Percentiles rank a stretch among this genome's conserved stretches.
These are phyloP conservation scores for Serendipita sp. DNA, from an alignment of 768 basidiomycete genomes.

Conservation along the genomic window DNA sequence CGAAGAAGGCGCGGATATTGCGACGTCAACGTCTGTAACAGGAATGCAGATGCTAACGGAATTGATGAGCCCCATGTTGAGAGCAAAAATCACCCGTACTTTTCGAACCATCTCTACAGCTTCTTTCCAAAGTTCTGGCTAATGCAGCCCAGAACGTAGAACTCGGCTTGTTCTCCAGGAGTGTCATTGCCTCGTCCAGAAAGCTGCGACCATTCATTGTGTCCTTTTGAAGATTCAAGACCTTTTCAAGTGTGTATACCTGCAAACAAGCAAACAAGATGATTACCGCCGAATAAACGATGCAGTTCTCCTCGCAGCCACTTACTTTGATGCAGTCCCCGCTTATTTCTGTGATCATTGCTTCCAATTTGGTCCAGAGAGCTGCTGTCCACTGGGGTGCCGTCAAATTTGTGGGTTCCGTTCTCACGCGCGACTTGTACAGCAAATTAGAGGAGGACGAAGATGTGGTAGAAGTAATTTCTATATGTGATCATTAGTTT, in stretches of 20 bases:
- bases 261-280: slow-evolving; percentile 17
- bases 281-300: neutral
- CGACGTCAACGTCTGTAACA: slow-evolving; percentile 75
- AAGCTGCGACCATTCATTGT: slow-evolving; percentile 59
- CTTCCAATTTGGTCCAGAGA: slow-evolving; percentile 68
- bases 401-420: slow-evolving; percentile 78
- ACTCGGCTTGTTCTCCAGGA: slow-evolving; percentile 82
- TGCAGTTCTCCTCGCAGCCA: neutral
- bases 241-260: slow-evolving; percentile 94
- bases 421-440: slow-evolving; percentile 76
- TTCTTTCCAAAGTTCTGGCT: slow-evolving; percentile 63
- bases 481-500: neutral
- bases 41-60: slow-evolving; percentile 61
- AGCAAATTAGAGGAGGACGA: slow-evolving; percentile 24
- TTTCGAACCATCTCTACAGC: slow-evolving; percentile 64
- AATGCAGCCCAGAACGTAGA: slow-evolving; percentile 81
- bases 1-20: slow-evolving; percentile 80
- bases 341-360: slow-evolving; percentile 75
- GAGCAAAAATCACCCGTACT: slow-evolving; percentile 26
- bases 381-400: slow-evolving; percentile 74
- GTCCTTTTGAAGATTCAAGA: slow-evolving; percentile 78
- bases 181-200: slow-evolving; percentile 85
- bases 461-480: slow-evolving; percentile 16
- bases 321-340: slow-evolving; percentile 77
- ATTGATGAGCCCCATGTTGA: neutral